A percentile compares a stretch with the other conserved stretches of the same genome.
These are phyloP conservation scores for Fomitopsis pulvina DNA, from an alignment of 768 basidiomycete species.

Conservation along the genomic window DNA sequence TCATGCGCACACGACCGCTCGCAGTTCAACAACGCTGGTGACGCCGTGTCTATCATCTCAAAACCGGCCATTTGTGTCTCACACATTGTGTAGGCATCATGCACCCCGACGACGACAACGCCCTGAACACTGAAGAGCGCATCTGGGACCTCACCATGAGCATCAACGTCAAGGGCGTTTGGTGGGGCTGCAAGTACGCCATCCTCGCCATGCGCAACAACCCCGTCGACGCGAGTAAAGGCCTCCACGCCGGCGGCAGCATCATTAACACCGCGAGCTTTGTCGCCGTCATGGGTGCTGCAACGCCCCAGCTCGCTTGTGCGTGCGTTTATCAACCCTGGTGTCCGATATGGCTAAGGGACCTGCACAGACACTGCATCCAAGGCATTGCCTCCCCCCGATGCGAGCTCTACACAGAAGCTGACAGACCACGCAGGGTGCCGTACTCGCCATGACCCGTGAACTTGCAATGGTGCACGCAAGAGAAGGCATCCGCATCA, in stretches of 20 bases:
- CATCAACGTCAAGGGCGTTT: conserved; percentile 97
- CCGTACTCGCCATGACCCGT: conserved; percentile 96
- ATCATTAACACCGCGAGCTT: conserved; percentile 99
- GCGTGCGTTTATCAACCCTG: conserved; percentile 24
- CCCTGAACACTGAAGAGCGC: conserved; percentile 91
- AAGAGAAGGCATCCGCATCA: conserved; percentile 91
- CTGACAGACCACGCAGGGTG: conserved; percentile 49
- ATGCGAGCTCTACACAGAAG: neutral
- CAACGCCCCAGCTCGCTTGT: conserved; percentile 98
- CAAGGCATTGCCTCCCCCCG: conserved; percentile 44
- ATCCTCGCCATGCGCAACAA: conserved; percentile 96
- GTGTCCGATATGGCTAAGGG: neutral
- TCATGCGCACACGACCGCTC: neutral
- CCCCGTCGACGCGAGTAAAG: conserved; percentile 72
- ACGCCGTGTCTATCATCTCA: neutral
- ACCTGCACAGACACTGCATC: conserved; percentile 76
- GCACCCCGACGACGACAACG: conserved; percentile 93
- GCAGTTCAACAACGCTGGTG: conserved; percentile 90
- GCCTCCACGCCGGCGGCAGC: conserved; percentile 76
- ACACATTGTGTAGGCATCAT: conserved; percentile 68
- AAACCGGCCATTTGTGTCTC: neutral
- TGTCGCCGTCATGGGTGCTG: conserved; percentile 92
- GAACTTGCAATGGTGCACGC: conserved; percentile 98
- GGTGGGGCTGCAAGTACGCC: conserved; percentile 99
- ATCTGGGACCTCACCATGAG: conserved; percentile 95